phyloP scores from a whole-genome alignment of 805 yeast genomes.

The Vanderwaltozyma polyspora region DNA sequence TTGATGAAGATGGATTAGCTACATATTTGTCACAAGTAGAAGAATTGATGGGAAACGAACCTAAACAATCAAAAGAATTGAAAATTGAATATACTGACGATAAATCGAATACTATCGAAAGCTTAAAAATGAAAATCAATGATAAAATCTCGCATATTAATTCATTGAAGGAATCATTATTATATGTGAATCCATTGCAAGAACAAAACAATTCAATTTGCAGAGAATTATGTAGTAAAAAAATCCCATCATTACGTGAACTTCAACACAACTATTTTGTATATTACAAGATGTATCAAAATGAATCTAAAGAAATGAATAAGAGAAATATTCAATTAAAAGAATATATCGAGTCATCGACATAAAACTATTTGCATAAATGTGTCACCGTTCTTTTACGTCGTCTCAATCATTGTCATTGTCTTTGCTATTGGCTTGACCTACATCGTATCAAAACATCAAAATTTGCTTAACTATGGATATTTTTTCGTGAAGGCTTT shows the following conservation, averaged over 20 bases:
- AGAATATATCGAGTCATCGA: background rate
- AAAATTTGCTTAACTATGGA: too few species aligned
- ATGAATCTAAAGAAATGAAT: conserved; percentile 8
- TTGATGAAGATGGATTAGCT: conserved; percentile 2
- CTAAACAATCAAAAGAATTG: background rate
- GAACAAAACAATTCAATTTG: conserved; percentile 7
- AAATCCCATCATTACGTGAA: conserved; percentile 10
- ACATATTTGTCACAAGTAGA: conserved; percentile 2
- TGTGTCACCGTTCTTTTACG: background rate
- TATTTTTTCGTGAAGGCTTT: too few species aligned
- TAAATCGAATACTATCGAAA: background rate
- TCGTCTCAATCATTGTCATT: background rate
- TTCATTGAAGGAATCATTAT: conserved; percentile 4
- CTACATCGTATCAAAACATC: too few species aligned
- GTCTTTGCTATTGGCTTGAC: too few species aligned
- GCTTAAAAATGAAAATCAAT: background rate
- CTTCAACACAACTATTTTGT: conserved; percentile 15
- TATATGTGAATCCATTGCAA: conserved; percentile 10
- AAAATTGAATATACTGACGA: background rate
- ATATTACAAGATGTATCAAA: conserved; percentile 12
- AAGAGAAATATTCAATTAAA: background rate
- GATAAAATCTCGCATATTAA: background rate
- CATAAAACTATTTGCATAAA: background rate
- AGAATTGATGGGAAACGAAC: background rate
- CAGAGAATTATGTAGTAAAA: conserved; percentile 5